Conservation (phyloP, 495 filamentous ascomycete genomes). For the Neurospora africana region DNA sequence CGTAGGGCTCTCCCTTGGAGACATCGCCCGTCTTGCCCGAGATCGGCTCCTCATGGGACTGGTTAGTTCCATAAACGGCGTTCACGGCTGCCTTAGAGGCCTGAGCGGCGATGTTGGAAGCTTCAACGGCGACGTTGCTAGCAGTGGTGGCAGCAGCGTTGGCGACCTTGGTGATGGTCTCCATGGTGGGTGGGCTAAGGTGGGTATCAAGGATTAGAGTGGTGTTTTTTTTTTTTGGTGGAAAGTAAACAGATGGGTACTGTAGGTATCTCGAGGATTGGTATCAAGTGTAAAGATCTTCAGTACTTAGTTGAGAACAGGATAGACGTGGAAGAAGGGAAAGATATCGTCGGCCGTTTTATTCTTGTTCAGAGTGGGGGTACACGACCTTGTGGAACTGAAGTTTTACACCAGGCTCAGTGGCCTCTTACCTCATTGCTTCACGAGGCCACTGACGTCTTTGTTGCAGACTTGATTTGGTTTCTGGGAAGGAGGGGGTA, state of each 20-base stretch:
- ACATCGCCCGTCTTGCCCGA: slow-evolving; percentile 42
- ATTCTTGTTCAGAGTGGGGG: neutral
- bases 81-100: slow-evolving; percentile 24
- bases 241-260: neutral
- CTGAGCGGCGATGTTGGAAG: neutral
- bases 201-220: neutral
- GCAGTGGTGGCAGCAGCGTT: slow-evolving; percentile 7
- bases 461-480: slow-evolving; percentile 6
- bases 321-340: neutral
- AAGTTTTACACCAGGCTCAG: neutral
- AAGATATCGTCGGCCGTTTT: neutral
- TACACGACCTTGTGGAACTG: neutral
- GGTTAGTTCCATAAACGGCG: slow-evolving; percentile 39
- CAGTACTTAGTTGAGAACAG: neutral
- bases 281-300: neutral
- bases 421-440: neutral
- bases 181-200: slow-evolving; percentile 30
- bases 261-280: neutral
- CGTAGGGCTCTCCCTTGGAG: slow-evolving; percentile 47
- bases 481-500: neutral
- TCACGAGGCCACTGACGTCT: slow-evolving; percentile 12
- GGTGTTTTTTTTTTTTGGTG: neutral
- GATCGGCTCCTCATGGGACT: slow-evolving; percentile 37
- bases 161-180: slow-evolving; percentile 42
- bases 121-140: neutral